phyloP scores from a whole-genome alignment of 1,139 yeast species.

The Entelexis sorbosivorans region DNA sequence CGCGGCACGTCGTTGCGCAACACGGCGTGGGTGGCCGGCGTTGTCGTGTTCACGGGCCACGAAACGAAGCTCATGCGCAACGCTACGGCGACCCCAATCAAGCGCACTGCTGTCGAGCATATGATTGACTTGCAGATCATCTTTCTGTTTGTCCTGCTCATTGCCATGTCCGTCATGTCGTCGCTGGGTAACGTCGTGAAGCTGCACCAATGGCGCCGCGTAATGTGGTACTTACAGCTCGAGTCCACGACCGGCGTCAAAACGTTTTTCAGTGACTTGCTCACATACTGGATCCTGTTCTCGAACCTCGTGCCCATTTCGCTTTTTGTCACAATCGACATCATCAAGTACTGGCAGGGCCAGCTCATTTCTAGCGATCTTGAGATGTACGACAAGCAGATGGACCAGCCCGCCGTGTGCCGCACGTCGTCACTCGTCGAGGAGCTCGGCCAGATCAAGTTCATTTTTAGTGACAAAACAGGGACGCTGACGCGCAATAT shows the following conservation, averaged over 20 bases:
- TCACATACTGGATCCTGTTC: constrained; percentile 91
- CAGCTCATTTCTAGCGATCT: constrained; percentile 85
- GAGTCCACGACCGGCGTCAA: constrained; percentile 59
- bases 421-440: constrained; percentile 92
- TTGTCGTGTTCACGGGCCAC: constrained; percentile 92
- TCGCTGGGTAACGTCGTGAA: constrained; percentile 80
- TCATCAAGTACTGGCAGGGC: constrained; percentile 92
- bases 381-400: constrained; percentile 77
- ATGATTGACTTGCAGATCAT: constrained; percentile 86
- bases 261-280: constrained; percentile 70
- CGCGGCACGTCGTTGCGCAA: constrained; percentile 94
- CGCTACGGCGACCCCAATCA: constrained; percentile 97
- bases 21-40: constrained; percentile 91
- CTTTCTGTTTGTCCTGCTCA: constrained; percentile 71
- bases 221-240: constrained; percentile 53
- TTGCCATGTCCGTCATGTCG: constrained; percentile 65
- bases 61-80: constrained; percentile 97
- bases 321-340: constrained; percentile 87
- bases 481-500: constrained; percentile 94
- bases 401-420: constrained; percentile 91
- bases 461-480: constrained; percentile 90
- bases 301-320: constrained; percentile 95
- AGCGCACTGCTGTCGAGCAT: constrained; percentile 92
- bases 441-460: constrained; percentile 87
- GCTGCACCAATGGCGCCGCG: constrained; percentile 43